A percentile compares a stretch with the other conserved stretches of the same genome.
These are phyloP conservation scores for Solanum pinnatisectum DNA, from an alignment of 257 asterid species.

Conservation along the genomic window DNA sequence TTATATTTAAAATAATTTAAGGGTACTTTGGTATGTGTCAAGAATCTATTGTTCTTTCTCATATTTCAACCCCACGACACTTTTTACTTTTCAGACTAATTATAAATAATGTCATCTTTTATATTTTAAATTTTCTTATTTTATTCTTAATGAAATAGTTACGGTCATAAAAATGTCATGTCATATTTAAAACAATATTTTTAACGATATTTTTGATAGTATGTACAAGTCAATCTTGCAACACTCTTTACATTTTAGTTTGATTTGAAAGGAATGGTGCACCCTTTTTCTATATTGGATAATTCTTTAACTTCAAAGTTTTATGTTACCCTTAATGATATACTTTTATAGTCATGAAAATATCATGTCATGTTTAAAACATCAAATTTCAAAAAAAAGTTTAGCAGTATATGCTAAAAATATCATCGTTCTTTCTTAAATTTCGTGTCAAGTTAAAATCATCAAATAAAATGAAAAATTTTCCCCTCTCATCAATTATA, in stretches of 20 bases:
- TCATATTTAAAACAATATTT: neutral
- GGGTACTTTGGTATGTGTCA: neutral
- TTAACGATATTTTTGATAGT: neutral
- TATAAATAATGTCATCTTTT: too few species aligned
- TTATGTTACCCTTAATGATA: neutral
- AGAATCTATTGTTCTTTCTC: neutral
- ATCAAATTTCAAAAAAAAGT: neutral
- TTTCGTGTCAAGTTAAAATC: neutral
- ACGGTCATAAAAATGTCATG: neutral
- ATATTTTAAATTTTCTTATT: neutral
- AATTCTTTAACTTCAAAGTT: neutral
- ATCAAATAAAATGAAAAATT: neutral
- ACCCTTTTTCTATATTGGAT: neutral
- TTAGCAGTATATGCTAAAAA: neutral
- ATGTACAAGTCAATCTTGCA: neutral
- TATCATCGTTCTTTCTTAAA: neutral
- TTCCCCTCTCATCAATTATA: neutral
- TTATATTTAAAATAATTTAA: neutral
- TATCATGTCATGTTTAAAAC: neutral
- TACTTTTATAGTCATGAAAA: neutral
- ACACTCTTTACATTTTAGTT: neutral
- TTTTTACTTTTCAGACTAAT: neutral
- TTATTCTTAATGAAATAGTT: neutral
- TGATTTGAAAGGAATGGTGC: neutral
- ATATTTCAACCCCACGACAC: too few species aligned